Base-by-base conservation (phyloP, 257 asterid species). In the Fraxinus anomala region DNA sequence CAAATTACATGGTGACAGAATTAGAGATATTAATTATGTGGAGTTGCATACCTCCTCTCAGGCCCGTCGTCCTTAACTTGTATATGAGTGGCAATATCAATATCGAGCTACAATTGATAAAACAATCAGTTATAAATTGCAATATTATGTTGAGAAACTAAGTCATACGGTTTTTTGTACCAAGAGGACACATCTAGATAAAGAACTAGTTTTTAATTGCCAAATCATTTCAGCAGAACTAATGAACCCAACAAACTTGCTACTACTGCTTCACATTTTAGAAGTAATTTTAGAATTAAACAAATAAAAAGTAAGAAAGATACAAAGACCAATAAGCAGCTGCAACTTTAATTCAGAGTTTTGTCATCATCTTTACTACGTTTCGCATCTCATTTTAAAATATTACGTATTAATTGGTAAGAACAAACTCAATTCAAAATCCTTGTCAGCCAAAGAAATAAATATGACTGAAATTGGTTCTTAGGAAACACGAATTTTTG, bases 21-120 rank as follows among this genome's bases (percentile, higher is more conserved):
- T 76, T 63, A 59, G 66, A 63, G 33, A 71, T 73, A 73, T 80
- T 21, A 47, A 72, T 34, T 44, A 37, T 73, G 68, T 23, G 39
- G 63, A 76, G 44, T 31, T 40, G 70, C 86, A 66, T 37, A 92
- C 98, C 99, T 96, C 87, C 94, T 85, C 82, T 71, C 82, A 42
- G 96, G 96, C 44, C 99, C 99, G 77, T 90, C 98, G 34, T 86
- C 97, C 91, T 92, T 92, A 72, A 93, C 92, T 78, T 89, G 92
- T 75, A 93, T 83, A 86, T 89, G 98, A 83, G 99, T 96, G 67
- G 97, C 87, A 70, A 93, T 78, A 76, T 90, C 97, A 77, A 89
- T 85, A 86, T 91, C 92, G 74, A 90, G 85, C 99, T 93, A 91
- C 78, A 85, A 77, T 78, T 7, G 70, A 51, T 28, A 76, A 74